Percentiles rank a stretch among this genome's conserved stretches.
phyloP scores from a whole-genome alignment of 2,329 filamentous ascomycete genomes.

The Dendrostoma leiphaemia region DNA sequence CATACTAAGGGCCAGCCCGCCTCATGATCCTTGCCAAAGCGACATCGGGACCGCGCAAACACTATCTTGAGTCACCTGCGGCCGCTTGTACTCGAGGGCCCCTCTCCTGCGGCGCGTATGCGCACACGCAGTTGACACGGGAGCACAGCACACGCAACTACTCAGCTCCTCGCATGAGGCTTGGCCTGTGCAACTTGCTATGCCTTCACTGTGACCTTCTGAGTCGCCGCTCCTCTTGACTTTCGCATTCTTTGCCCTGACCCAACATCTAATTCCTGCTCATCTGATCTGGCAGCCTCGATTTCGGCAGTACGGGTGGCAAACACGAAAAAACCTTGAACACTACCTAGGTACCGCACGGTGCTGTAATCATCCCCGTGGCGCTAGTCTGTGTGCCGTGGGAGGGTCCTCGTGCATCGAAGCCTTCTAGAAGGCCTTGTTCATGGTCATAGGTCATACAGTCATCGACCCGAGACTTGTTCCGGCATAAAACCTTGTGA shows the following conservation, averaged over 20 bases:
- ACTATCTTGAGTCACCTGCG: background rate
- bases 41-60: background rate
- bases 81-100: background rate
- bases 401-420: constrained; percentile 4
- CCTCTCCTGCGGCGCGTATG: too few species aligned
- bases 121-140: too few species aligned
- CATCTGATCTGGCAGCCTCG: too few species aligned
- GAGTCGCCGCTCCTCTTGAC: too few species aligned
- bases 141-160: too few species aligned
- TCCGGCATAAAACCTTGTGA: background rate
- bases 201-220: too few species aligned
- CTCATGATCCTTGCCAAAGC: background rate
- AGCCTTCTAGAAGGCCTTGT: constrained; percentile 9
- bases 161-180: too few species aligned
- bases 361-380: background rate
- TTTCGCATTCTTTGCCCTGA: too few species aligned
- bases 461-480: constrained; percentile 6
- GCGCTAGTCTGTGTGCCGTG: background rate
- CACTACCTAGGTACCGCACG: background rate
- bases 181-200: too few species aligned
- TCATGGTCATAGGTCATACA: too few species aligned
- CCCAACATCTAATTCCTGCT: too few species aligned
- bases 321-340: background rate
- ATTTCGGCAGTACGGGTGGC: too few species aligned
- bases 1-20: background rate